A percentile compares a stretch with the other conserved stretches of the same genome.
Conservation (phyloP, 2,329 filamentous ascomycete genomes). For the Colletotrichum australisinense region DNA sequence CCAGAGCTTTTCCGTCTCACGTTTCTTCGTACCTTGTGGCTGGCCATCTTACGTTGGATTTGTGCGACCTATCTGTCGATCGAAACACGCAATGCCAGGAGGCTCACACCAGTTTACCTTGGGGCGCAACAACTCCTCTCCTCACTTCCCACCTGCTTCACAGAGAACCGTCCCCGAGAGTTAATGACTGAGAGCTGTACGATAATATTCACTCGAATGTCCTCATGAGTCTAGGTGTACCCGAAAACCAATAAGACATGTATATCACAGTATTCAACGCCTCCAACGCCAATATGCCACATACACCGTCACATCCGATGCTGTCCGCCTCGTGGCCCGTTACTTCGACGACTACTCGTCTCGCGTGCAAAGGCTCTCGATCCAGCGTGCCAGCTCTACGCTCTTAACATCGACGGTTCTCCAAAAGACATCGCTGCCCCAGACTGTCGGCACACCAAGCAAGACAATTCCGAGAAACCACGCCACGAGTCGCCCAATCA, state of each 20-base stretch:
- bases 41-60: neutral
- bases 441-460: slow-evolving; percentile 55
- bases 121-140: neutral
- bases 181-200: neutral
- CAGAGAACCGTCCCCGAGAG: neutral
- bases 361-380: slow-evolving; percentile 49
- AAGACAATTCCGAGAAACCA: slow-evolving; percentile 52
- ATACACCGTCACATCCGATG: neutral
- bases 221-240: neutral
- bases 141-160: neutral
- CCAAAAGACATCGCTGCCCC: slow-evolving; percentile 70
- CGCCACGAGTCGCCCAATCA: slow-evolving; percentile 44
- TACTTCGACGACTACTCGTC: slow-evolving; percentile 16
- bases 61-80: neutral
- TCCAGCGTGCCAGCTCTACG: slow-evolving; percentile 59
- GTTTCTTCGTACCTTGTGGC: neutral
- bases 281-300: slow-evolving; percentile 11
- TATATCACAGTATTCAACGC: neutral
- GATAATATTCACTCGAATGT: neutral
- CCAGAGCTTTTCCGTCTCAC: neutral
- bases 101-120: neutral
- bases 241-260: slow-evolving; percentile 5
- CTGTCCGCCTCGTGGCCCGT: neutral
- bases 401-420: slow-evolving; percentile 61
- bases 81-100: neutral